phyloP scores from a whole-genome alignment of 2,329 filamentous ascomycete genomes.

The Nemania diffusa region DNA sequence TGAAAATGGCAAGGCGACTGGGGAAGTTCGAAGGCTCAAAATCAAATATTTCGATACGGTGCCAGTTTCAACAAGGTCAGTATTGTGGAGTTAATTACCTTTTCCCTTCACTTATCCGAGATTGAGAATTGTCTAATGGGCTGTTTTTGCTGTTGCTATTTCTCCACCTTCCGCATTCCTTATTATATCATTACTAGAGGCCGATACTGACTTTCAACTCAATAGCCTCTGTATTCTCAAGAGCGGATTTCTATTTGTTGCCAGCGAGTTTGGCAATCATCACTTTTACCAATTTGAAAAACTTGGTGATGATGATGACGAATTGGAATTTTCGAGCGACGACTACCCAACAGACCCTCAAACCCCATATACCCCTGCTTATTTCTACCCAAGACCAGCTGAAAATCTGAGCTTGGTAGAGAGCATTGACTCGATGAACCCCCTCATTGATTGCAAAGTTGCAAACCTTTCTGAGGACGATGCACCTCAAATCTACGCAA shows the following conservation, averaged over 20 bases:
- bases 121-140: background rate
- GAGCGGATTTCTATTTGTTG: slow-evolving; percentile 93
- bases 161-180: background rate
- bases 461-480: slow-evolving; percentile 92
- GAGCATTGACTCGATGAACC: slow-evolving; percentile 88
- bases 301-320: slow-evolving; percentile 92
- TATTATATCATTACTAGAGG: background rate
- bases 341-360: slow-evolving; percentile 80
- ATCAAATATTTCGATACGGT: slow-evolving; percentile 99
- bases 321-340: slow-evolving; percentile 86
- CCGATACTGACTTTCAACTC: slow-evolving; percentile 1
- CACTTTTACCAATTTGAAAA: slow-evolving; percentile 98
- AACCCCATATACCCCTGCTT: slow-evolving; percentile 79
- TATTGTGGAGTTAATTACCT: background rate
- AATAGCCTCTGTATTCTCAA: slow-evolving; percentile 86
- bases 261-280: slow-evolving; percentile 91
- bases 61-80: slow-evolving; percentile 76
- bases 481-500: slow-evolving; percentile 93
- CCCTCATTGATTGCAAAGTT: slow-evolving; percentile 89
- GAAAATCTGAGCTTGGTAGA: slow-evolving; percentile 89
- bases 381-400: slow-evolving; percentile 81
- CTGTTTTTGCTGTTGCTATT: background rate
- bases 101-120: background rate
- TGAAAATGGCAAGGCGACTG: slow-evolving; percentile 78
- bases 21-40: slow-evolving; percentile 83